Percentiles rank a stretch among this genome's conserved stretches.
phyloP scores from a whole-genome alignment of 805 yeast genomes.

The Millerago galiae region DNA sequence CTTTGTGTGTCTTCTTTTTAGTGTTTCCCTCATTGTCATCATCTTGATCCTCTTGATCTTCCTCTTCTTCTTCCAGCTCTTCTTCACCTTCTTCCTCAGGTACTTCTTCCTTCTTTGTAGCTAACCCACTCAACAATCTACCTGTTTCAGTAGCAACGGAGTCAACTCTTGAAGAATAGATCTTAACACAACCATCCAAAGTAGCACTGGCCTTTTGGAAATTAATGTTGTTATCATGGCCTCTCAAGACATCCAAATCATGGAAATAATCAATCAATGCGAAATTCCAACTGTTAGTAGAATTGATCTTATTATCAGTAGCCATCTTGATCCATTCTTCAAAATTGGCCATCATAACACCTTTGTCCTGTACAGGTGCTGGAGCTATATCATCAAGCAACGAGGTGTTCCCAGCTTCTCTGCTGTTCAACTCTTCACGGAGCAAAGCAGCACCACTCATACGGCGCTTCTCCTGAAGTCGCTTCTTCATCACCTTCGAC shows the following conservation, averaged over 20 bases:
- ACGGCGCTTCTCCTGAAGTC: conserved; percentile 24
- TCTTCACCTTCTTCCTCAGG: conserved; percentile 20
- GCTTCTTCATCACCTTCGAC: conserved; percentile 23
- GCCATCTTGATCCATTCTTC: conserved; percentile 27
- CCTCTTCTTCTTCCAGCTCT: conserved; percentile 16
- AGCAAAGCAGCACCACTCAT: conserved; percentile 28
- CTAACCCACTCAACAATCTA: conserved; percentile 67
- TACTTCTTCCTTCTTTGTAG: conserved; percentile 32
- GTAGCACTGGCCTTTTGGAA: conserved; percentile 90
- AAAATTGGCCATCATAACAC: conserved; percentile 37
- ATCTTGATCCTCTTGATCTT: conserved; percentile 1
- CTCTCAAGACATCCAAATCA: conserved; percentile 67
- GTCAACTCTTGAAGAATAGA: conserved; percentile 88
- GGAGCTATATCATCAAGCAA: conserved; percentile 19
- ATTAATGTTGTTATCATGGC: conserved; percentile 70
- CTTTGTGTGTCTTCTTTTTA: conserved; percentile 24
- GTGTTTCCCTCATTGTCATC: conserved; percentile 2
- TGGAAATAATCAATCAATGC: conserved; percentile 89
- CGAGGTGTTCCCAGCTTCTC: conserved; percentile 10
- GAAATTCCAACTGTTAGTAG: conserved; percentile 83
- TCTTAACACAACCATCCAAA: conserved; percentile 89
- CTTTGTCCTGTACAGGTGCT: conserved; percentile 25
- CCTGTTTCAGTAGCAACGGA: conserved; percentile 91
- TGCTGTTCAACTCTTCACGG: conserved; percentile 23
- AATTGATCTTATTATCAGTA: conserved; percentile 54